Evolutionary conservation across 371 early-diverging fungal genomes (phyloP), one percentile per base, ranked within the genome.

Genomic region (Mucor indicus): DNA sequence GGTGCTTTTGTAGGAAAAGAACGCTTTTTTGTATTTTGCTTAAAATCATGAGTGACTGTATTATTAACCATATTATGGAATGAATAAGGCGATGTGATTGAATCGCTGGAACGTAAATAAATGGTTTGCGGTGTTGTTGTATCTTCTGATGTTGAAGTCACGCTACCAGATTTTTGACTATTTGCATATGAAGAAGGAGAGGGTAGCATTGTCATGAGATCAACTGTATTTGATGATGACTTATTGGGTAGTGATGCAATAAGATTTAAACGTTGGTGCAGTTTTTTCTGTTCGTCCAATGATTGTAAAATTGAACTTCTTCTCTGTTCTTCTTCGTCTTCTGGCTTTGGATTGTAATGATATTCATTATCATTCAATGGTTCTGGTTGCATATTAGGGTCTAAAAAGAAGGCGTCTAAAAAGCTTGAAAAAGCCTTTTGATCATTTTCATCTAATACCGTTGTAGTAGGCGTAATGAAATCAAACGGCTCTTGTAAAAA

Each of bases 341-440:
- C 29, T 25, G 31, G 7, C 9, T 21, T 1, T 30, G 13, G 40
- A 17, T 40, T 22, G 4, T 33, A 16, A 15, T 35, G 16, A 7
- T 21, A 30, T 16, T 21, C 27, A 19, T 50, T 11, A 2, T 40
- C 15, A 7, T 23, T 35, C 27, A 40, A 35, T 16, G 38, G 25
- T 20, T 33, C 38, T 16, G 33, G 21, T 38, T 39, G 48, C 22
- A 15, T 35, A 33, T 74, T 66, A 27, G 54, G 57, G 21, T 75
- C 76, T 48, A 67, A 48, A 38, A 64, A 67, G 42, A 76, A 64
- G 2, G 67, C 52, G 51, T 76, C 77, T 30, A 76, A 38, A 32
- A 76, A 76, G 13, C 56, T 57, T n/a, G 68, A 62, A 44, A 76
- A 72, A 1, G 61, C 50, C 17, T 52, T 60, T 43, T 72, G 72